Percentiles rank a stretch among this genome's conserved stretches.
phyloP scores from a whole-genome alignment of 805 yeast genomes.

The Scheffersomyces ergatensis region DNA sequence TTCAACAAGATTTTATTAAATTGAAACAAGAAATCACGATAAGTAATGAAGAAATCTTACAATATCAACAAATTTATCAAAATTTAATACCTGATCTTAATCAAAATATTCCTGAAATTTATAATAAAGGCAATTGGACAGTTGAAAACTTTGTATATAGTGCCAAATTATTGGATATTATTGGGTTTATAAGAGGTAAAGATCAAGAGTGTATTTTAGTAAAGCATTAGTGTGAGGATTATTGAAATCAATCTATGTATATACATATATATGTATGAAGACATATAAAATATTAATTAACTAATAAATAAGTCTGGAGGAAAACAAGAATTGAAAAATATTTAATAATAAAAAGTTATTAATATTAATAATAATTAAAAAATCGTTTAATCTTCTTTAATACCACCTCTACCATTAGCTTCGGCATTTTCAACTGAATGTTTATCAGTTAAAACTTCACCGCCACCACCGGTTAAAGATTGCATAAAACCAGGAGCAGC shows the following conservation, averaged over 20 bases:
- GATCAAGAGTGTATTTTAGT: slow-evolving; percentile 44
- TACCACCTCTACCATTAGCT: slow-evolving; percentile 81
- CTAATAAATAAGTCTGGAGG: slow-evolving; percentile 1
- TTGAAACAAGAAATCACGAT: slow-evolving; percentile 37
- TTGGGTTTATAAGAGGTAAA: slow-evolving; percentile 47
- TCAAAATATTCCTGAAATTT: slow-evolving; percentile 56
- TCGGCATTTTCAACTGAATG: slow-evolving; percentile 83
- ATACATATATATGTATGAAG: background rate
- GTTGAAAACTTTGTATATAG: slow-evolving; percentile 48
- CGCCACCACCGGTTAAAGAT: slow-evolving; percentile 55
- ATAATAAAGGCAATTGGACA: slow-evolving; percentile 48
- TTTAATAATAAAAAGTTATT: background rate
- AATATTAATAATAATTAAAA: background rate
- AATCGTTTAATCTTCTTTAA: slow-evolving; percentile 71
- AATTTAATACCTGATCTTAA: slow-evolving; percentile 49
- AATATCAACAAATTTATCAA: slow-evolving; percentile 52
- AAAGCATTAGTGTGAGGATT: slow-evolving; percentile 11
- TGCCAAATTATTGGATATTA: slow-evolving; percentile 49
- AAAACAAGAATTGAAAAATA: background rate
- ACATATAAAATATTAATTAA: background rate
- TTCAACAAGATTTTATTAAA: slow-evolving; percentile 36
- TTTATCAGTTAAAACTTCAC: slow-evolving; percentile 76
- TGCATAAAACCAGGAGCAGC: slow-evolving; percentile 53
- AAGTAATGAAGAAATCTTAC: slow-evolving; percentile 50
- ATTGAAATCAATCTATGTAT: background rate